Evolutionary conservation across 23 red algal genomes (phyloP).

Genomic region (Cyanidiococcus yangmingshanensis): DNA sequence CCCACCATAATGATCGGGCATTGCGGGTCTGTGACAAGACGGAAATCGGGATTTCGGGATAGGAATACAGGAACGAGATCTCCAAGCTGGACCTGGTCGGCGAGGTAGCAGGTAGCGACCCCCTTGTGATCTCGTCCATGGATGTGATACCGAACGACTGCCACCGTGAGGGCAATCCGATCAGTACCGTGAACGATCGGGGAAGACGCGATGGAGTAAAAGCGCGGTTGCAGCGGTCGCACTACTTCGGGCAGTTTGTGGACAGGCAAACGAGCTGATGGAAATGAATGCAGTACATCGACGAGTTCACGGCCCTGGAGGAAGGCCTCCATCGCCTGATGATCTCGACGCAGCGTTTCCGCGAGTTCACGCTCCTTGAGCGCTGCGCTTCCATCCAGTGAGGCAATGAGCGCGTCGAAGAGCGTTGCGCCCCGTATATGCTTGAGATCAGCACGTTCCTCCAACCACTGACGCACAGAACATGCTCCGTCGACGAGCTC

Average conservation of each 20-base stretch:
- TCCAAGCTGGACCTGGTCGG: conserved; percentile 21
- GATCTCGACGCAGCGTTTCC: background rate
- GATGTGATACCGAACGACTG: conserved; percentile 41
- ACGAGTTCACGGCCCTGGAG: conserved; percentile 36
- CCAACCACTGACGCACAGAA: background rate
- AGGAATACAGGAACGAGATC: conserved; percentile 21
- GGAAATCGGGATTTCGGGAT: conserved; percentile 40
- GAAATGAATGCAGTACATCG: conserved; percentile 55
- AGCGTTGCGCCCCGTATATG: background rate
- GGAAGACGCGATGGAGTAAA: conserved; percentile 88
- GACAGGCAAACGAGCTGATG: conserved; percentile 28
- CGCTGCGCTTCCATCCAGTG: background rate
- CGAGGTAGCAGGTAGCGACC: conserved; percentile 25
- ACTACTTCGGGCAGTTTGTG: conserved; percentile 49
- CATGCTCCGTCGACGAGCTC: conserved; percentile 21
- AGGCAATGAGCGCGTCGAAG: background rate
- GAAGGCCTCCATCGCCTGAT: conserved; percentile 20
- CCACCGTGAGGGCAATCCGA: conserved; percentile 62
- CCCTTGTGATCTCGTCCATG: conserved; percentile 21
- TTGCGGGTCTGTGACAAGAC: conserved; percentile 36
- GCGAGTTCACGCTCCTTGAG: background rate
- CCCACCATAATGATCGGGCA: conserved; percentile 84
- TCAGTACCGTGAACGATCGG: conserved; percentile 29
- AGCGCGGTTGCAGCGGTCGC: conserved; percentile 61
- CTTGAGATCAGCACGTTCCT: conserved; percentile 5